Base-by-base conservation (phyloP, 306 rosid species). In the Datisca glomerata region DNA sequence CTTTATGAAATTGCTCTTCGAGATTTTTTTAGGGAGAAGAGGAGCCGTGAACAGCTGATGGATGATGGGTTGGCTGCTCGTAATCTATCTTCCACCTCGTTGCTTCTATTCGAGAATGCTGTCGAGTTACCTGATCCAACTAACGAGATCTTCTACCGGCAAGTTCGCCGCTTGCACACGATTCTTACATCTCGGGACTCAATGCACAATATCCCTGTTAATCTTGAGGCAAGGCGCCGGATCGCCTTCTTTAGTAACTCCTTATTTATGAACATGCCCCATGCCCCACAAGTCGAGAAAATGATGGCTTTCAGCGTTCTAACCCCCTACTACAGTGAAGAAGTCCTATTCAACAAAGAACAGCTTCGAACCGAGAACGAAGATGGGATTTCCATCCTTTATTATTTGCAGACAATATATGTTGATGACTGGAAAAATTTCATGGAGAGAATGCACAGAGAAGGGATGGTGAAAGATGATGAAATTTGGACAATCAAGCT, bases 241-340 rank as follows among this genome's bases (percentile, higher is more conserved):
- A 81, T 89, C 66, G 77, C 95, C 43, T 89, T 89, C 64, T 89
- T 89, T 53, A 89, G 95, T 49, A 89, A 84, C 70, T 89, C 98
- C 20, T 76, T 89, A 45, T 89, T 89, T 58, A 89, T 89, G 98
- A 74, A 66, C 67, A 77, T 89, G 69, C 98, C 95, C 49, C 98
- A 70, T 54, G 95, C 98, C 12, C 98, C 98, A 41, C 95, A 74
- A 57, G 98, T 84, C 56, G 95, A 84, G 93, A 89, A 89, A 60
- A 89, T 89, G 95, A 67, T 89, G 86, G 77, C 95, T 33, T 89
- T 89, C 60, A 84, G 98, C 70, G 95, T 89, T 46, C 57, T 83
- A 23, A 89, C 97, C 38, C 97, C 97, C 12, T 89, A 89, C 64
- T 89, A 84, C 40, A 80, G 59, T 45, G 98, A 83, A 48, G 97